Evolutionary conservation across 192 early-diverging fungal genomes (phyloP).

Genomic region (Spizellomyces punctatus): DNA sequence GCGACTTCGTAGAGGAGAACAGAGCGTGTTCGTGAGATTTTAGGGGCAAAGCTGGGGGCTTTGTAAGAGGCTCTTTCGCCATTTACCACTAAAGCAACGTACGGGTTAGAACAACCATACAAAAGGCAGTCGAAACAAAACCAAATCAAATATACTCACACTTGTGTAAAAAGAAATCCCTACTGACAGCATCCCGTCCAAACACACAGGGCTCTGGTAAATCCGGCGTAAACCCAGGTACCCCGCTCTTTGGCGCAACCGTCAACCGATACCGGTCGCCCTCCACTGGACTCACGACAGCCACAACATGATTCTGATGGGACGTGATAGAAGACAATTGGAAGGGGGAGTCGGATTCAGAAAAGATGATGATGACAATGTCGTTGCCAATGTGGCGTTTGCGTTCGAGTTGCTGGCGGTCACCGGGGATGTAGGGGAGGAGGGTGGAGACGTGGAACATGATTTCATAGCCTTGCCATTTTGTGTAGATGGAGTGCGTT

Average conservation of each 20-base stretch:
- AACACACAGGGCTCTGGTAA: constrained; percentile 61
- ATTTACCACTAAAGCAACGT: constrained; percentile 55
- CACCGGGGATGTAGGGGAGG: constrained; percentile 66
- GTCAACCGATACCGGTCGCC: constrained; percentile 49
- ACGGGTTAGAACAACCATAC: not conserved
- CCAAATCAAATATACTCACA: constrained; percentile 32
- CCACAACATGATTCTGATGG: constrained; percentile 62
- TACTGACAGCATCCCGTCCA: constrained; percentile 55
- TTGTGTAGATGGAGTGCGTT: constrained; percentile 67
- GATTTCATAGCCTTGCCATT: constrained; percentile 74
- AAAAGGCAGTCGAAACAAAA: not conserved
- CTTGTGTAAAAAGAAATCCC: constrained; percentile 69
- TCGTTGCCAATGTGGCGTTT: constrained; percentile 78
- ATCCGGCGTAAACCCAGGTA: constrained; percentile 63
- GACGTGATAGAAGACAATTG: constrained; percentile 51
- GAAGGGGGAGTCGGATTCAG: constrained; percentile 49
- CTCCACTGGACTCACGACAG: constrained; percentile 49
- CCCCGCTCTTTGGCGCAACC: constrained; percentile 57
- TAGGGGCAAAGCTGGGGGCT: constrained; percentile 65
- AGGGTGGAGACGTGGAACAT: constrained; percentile 80
- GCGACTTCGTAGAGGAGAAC: constrained; percentile 66
- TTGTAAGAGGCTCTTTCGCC: constrained; percentile 70
- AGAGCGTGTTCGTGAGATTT: constrained; percentile 61
- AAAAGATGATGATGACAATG: constrained; percentile 64
- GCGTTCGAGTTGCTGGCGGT: constrained; percentile 72